Conservation (phyloP, 108 stramenopile species). For the Heterococcus sp. region DNA sequence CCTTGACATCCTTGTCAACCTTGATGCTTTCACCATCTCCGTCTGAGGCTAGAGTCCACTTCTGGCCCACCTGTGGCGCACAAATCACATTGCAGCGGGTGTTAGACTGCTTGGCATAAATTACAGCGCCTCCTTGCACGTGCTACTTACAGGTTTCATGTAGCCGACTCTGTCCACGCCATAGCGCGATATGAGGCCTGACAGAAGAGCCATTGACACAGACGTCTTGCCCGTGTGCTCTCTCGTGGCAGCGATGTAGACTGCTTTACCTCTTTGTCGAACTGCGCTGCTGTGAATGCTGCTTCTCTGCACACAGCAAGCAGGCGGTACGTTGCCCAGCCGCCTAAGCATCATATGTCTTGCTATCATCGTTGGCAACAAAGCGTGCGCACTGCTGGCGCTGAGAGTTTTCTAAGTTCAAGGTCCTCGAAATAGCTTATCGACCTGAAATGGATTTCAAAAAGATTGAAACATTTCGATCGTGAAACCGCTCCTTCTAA, state of each 20-base stretch:
- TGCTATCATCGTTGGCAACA: too few relatives aligned
- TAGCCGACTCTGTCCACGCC: slow-evolving; percentile 68
- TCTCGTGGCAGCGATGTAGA: slow-evolving; percentile 87
- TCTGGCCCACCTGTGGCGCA: slow-evolving; percentile 62
- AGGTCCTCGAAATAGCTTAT: too few relatives aligned
- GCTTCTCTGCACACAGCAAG: too few relatives aligned
- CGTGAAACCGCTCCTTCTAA: too few relatives aligned
- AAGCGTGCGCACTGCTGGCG: too few relatives aligned
- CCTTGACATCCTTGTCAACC: background rate
- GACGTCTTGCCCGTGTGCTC: slow-evolving; percentile 96
- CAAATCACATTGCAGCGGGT: background rate
- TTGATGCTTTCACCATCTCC: background rate
- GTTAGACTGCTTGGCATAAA: too few relatives aligned
- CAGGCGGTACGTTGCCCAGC: too few relatives aligned
- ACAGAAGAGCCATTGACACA: slow-evolving; percentile 71
- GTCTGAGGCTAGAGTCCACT: slow-evolving; percentile 50
- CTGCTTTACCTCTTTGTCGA: slow-evolving; percentile 53
- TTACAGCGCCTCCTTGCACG: too few relatives aligned
- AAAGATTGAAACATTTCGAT: too few relatives aligned
- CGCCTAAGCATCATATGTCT: too few relatives aligned
- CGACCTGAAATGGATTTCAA: too few relatives aligned
- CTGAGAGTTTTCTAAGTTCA: too few relatives aligned
- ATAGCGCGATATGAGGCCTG: slow-evolving; percentile 52
- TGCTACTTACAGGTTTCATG: slow-evolving; percentile 80
- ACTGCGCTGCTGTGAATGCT: background rate